Evolutionary conservation across 495 filamentous ascomycete genomes (phyloP), one percentile per base, ranked within the genome.

Genomic region (Hypoxylon perforatum): DNA sequence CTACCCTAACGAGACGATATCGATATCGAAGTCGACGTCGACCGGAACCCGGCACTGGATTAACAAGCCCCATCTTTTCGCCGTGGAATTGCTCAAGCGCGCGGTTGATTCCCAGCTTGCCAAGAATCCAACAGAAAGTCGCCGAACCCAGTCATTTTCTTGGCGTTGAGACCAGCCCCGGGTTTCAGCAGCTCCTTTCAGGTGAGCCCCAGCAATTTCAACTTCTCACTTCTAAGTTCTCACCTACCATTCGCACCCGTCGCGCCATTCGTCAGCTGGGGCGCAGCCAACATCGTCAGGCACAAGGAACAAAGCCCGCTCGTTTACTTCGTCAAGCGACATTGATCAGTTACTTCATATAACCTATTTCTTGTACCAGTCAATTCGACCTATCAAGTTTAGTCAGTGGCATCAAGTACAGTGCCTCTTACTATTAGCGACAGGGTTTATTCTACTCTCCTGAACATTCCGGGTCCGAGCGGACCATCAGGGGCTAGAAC

Each of bases 21-120:
- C n/a, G n/a, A n/a, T n/a, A n/a, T n/a, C n/a, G n/a, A n/a, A n/a
- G n/a, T n/a, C n/a, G n/a, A 41, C 49, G 23, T 61, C 9, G n/a
- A 52, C 7, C 66, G 66, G 66, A 64, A 59, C 39, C 41, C 66
- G 60, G 66, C 60, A 63, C 44, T 47, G 47, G 28, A 57, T 59
- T 61, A 64, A 61, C 38, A 46, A 69, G 49, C 57, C 50, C 58
- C 49, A 39, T 30, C 48, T 38, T 57, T 60, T 41, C 53, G 28
- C 45, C 4, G 15, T 63, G 60, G 60, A 30, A 55, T 49, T 49
- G 42, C 7, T 63, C 66, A 64, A 69, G 66, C 66, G 66, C 61
- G 66, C 60, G 66, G 66, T 61, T 47, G 51, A n/a, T 61, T 33
- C 56, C 66, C 66, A 69, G 30, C 1, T 10, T 33, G 30, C 30